Evolutionary conservation across 1,284 basidiomycete genomes (phyloP).

Genomic region (Macrocybe sp.): DNA sequence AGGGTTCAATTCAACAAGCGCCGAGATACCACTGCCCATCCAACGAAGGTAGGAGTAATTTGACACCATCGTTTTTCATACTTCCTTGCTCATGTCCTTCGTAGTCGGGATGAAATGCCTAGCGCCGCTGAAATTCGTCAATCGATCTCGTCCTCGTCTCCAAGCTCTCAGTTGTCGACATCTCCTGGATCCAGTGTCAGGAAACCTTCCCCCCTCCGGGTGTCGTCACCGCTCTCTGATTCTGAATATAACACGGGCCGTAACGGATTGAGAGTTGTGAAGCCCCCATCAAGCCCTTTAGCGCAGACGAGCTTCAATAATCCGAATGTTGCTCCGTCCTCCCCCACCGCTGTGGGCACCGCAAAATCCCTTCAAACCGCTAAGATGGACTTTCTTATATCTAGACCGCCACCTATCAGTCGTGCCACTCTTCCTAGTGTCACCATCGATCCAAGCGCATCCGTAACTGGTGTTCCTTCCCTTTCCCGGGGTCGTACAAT

Average conservation of each 20-base stretch:
- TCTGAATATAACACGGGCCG: conserved; percentile 31
- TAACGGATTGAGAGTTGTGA: conserved; percentile 14
- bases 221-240: conserved; percentile 48
- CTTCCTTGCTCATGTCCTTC: conserved; percentile 1
- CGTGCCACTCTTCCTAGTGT: conserved; percentile 9
- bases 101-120: conserved; percentile 22
- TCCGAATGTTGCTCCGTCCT: conserved; percentile 2
- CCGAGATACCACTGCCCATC: conserved; percentile 25
- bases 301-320: background rate
- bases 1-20: conserved; percentile 43
- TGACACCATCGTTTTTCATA: background rate
- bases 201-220: conserved; percentile 21
- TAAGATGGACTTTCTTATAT: conserved; percentile 15
- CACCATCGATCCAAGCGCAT: conserved; percentile 1
- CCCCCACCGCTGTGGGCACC: conserved; percentile 16
- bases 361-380: conserved; percentile 21
- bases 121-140: conserved; percentile 20
- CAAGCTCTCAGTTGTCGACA: conserved; percentile 1
- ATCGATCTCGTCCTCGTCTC: conserved; percentile 16
- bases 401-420: conserved; percentile 12
- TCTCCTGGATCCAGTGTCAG: background rate
- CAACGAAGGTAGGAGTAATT: conserved; percentile 31
- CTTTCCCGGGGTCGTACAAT: background rate
- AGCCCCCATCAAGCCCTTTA: conserved; percentile 5
- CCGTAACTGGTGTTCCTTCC: background rate